phyloP scores from a whole-genome alignment of 2,329 filamentous ascomycete species.

The Fusarium acutatum region DNA sequence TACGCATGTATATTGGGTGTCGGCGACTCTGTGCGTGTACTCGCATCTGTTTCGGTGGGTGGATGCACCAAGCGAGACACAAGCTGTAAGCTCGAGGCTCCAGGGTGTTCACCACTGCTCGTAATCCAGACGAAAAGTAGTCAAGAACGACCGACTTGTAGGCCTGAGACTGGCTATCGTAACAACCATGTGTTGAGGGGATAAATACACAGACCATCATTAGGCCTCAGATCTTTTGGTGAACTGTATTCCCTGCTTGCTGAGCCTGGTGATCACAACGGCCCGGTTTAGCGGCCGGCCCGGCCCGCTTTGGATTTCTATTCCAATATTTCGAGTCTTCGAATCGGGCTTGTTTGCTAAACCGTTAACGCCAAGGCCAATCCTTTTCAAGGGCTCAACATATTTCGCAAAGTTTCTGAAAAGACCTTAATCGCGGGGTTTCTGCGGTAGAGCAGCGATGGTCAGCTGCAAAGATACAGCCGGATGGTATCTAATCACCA shows the following conservation, averaged over 20 bases:
- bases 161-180: conserved; percentile 21
- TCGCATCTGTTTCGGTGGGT: conserved; percentile 27
- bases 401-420: neutral
- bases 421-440: neutral
- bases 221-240: conserved; percentile 10
- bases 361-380: neutral
- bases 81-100: conserved; percentile 23
- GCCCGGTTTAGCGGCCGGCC: conserved; percentile 39
- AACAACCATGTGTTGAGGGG: conserved; percentile 15
- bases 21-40: conserved; percentile 15
- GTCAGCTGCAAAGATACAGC: conserved; percentile 18
- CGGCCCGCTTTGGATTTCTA: conserved; percentile 37
- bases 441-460: conserved; percentile 3
- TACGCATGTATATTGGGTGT: conserved; percentile 28
- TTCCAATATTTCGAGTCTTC: conserved; percentile 10
- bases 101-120: conserved; percentile 26
- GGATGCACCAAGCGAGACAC: conserved; percentile 28
- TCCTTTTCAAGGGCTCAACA: neutral
- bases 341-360: neutral
- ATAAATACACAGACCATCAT: conserved; percentile 21
- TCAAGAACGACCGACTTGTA: conserved; percentile 25
- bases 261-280: conserved; percentile 34
- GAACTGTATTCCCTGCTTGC: conserved; percentile 13
- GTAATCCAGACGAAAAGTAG: conserved; percentile 20
- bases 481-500: conserved; percentile 5